Evolutionary conservation across 306 rosid species (phyloP), one percentile per base, ranked within the genome.

Genomic region (Prosopis cineraria): DNA sequence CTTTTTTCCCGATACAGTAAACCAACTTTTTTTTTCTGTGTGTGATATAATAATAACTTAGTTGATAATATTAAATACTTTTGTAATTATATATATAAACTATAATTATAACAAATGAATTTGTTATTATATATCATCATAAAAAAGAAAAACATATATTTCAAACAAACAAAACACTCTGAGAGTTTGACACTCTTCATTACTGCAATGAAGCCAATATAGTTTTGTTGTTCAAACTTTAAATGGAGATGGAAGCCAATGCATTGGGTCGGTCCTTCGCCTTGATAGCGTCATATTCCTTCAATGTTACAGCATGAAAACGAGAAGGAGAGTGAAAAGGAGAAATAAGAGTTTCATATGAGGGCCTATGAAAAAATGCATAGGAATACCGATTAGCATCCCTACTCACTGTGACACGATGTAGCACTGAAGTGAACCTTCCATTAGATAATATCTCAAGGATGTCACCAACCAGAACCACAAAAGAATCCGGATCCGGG

Each of bases 331-430:
- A 47, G 17, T 53, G 31, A 0, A 1, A 29, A 8, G 97, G 93
- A n/a, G 90, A 73, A 13, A 94, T 29, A 0, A 64, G 13, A 52
- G 70, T 78, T 31, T 94, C 91, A 6, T 29, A 2, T 0, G 93
- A 90, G 0, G 98, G 96, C 0, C 82, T 72, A 59, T 84, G 92
- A 79, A 91, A 91, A 66, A 85, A 90, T 8, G 89, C 97, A 24
- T 84, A 11, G 0, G 97, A 91, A 70, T 82, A 69, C 0, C 98
- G 79, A 0, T 86, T 80, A 7, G 19, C 69, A 9, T 58, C 31
- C 8, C 45, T 47, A 31, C 87, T 90, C 19, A 78, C 93, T 3
- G 65, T 75, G 25, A 40, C 98, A 1, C 94, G 96, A 27, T 94
- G 97, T 4, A 89, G 77, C 1, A 86, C 82, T 43, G 83, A 85